Base-by-base conservation (phyloP, 208 protist genomes). In the Acanthamoeba healyi region DNA sequence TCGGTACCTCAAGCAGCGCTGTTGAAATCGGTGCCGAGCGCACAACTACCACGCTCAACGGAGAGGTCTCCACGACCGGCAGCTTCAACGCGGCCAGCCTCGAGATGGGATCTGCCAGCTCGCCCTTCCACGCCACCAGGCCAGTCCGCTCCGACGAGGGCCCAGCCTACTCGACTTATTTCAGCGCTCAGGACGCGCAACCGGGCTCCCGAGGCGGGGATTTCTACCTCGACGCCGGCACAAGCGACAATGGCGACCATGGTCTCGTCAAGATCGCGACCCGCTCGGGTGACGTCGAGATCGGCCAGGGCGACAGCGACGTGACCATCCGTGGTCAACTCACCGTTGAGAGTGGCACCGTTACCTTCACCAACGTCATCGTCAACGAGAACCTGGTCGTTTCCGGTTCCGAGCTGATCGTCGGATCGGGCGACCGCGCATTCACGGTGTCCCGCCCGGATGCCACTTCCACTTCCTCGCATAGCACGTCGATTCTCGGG, bases 171-270 rank as follows among this genome's bases (percentile, higher is more conserved):
- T 70, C 82, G 17, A 90, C 82, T 15, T 70, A 90, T 54, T 24
- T 90, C 54, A 90, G 24, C 36, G 82, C 42, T 90, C 82, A 90
- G 54, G 58, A 70, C 24, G 49, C 82, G 42, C 54, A 70, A 24
- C 34, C 82, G 34, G 82, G 40, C 5, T 34, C n/a, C 56, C 26
- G 38, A 19, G 82, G 82, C 46, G 82, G 82, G 10, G 82, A 90
- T 22, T 54, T 90, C 82, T 49, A 49, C 82, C 49, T 90, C 34
- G 49, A 72, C 34, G 82, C 82, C 40, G 82, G 82, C 51, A n/a
- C 54, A 10, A 49, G 82, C 10, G 54, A 70, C 56, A 49, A 29
- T 29, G 82, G 36, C 58, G 32, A 63, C 3, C 42, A 90, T 54
- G 82, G 82, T 70, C 1, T 49, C 0, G 82, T 90, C 22, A 70